These are phyloP conservation scores for Hymenotorrendiella dingleyae DNA, from an alignment of 2,329 filamentous ascomycete species.

Conservation along the genomic window DNA sequence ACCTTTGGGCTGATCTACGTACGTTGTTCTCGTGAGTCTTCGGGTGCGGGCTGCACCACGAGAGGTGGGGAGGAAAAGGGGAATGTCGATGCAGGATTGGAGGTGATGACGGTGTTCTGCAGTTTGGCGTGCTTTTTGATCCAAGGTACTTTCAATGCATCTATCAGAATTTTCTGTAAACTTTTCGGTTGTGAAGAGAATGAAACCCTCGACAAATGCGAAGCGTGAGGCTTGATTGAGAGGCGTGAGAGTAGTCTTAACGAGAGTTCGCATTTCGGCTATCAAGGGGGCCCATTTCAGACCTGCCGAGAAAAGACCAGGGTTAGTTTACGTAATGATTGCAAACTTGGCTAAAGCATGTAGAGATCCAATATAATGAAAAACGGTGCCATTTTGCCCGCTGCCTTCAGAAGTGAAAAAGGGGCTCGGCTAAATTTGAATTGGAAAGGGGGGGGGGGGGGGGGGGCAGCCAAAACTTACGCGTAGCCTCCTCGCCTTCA, in stretches of 20 bases:
- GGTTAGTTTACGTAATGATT: too few relatives aligned
- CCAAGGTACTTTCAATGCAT: too few relatives aligned
- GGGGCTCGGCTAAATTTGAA: too few relatives aligned
- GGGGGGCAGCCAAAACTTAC: too few relatives aligned
- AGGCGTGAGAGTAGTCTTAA: neutral
- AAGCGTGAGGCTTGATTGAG: neutral
- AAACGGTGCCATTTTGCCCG: too few relatives aligned
- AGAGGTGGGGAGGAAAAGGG: slow-evolving; percentile 17
- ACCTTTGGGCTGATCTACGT: slow-evolving; percentile 14
- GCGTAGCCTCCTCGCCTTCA: too few relatives aligned
- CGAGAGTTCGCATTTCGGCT: neutral
- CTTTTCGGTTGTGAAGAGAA: slow-evolving; percentile 8
- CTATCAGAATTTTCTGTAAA: too few relatives aligned
- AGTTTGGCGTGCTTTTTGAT: neutral
- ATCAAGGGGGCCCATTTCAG: neutral
- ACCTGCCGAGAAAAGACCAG: too few relatives aligned
- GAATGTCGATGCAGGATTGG: slow-evolving; percentile 14
- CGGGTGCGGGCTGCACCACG: slow-evolving; percentile 11
- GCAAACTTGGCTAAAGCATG: too few relatives aligned
- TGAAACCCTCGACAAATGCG: slow-evolving; percentile 19
- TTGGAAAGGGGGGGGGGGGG: too few relatives aligned
- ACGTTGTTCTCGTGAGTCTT: slow-evolving; percentile 12
- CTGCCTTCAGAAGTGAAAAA: too few relatives aligned
- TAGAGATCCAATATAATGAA: too few relatives aligned
- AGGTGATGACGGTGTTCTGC: neutral